phyloP scores from a whole-genome alignment of 768 basidiomycete species.

The Kwoniella botswanensis region DNA sequence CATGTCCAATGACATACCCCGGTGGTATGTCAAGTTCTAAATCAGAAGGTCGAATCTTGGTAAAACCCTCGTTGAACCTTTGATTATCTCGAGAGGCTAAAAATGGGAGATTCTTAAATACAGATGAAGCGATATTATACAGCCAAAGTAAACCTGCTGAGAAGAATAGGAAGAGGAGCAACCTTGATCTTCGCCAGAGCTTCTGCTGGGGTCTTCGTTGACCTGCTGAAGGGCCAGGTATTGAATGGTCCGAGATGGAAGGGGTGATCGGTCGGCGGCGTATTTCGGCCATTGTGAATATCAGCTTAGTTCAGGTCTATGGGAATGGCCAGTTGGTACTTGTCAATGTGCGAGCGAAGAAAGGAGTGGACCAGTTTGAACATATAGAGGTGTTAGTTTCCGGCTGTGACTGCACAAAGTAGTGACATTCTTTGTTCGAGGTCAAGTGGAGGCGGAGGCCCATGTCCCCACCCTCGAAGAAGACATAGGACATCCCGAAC shows the following conservation, averaged over 20 bases:
- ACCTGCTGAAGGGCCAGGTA: not conserved
- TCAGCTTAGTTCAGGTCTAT: too few relatives aligned
- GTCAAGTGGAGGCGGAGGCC: conserved; percentile 11
- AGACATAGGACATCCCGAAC: too few relatives aligned
- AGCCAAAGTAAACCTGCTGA: not conserved
- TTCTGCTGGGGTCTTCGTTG: not conserved
- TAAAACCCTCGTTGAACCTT: not conserved
- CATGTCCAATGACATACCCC: conserved; percentile 31
- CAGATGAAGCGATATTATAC: not conserved
- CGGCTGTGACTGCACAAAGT: too few relatives aligned
- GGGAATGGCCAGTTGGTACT: too few relatives aligned
- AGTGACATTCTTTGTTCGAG: not conserved
- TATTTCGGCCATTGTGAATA: not conserved
- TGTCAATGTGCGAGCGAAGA: too few relatives aligned
- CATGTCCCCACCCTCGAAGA: not conserved
- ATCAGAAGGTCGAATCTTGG: not conserved
- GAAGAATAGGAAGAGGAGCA: not conserved
- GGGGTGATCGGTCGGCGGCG: conserved; percentile 2
- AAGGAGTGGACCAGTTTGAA: too few relatives aligned
- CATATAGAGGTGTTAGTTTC: too few relatives aligned
- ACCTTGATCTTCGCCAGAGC: not conserved
- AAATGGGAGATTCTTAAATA: not conserved
- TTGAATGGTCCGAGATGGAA: not conserved
- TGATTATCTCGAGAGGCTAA: not conserved
- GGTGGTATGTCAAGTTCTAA: not conserved